Conservation (phyloP, 129 eudicot genomes). For the Daucus carota region DNA sequence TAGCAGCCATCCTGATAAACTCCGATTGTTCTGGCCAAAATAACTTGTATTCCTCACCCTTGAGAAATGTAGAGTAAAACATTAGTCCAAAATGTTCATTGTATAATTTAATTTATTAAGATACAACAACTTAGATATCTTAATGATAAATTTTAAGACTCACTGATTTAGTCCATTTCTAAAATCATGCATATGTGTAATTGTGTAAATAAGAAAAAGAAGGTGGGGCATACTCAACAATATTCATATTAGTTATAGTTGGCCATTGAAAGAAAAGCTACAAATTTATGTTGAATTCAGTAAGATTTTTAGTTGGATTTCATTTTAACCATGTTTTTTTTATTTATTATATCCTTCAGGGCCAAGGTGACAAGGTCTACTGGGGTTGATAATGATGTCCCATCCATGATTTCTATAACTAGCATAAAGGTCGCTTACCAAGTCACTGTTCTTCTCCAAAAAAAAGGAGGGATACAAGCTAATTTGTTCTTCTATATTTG, state of each 20-base stretch:
- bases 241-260: too few species aligned
- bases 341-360: too few species aligned
- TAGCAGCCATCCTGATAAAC: slow-evolving; percentile 87
- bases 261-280: too few species aligned
- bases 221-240: too few species aligned
- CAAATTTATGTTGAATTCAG: too few species aligned
- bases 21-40: slow-evolving; percentile 91
- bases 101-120: not conserved
- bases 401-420: not conserved
- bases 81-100: not conserved
- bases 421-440: not conserved
- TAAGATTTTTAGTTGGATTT: too few species aligned
- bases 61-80: slow-evolving; percentile 6
- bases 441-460: not conserved
- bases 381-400: not conserved
- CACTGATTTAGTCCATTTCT: too few species aligned
- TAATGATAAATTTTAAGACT: too few species aligned
- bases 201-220: too few species aligned
- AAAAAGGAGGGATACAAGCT: not conserved
- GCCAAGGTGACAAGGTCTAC: not conserved
- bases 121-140: too few species aligned
- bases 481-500: not conserved
- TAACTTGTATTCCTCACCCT: slow-evolving; percentile 90
- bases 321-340: too few species aligned
- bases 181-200: too few species aligned